A percentile compares a stretch with the other conserved stretches of the same genome.
phyloP scores from a whole-genome alignment of 169 alveolate species.

The Eimeria zaria region DNA sequence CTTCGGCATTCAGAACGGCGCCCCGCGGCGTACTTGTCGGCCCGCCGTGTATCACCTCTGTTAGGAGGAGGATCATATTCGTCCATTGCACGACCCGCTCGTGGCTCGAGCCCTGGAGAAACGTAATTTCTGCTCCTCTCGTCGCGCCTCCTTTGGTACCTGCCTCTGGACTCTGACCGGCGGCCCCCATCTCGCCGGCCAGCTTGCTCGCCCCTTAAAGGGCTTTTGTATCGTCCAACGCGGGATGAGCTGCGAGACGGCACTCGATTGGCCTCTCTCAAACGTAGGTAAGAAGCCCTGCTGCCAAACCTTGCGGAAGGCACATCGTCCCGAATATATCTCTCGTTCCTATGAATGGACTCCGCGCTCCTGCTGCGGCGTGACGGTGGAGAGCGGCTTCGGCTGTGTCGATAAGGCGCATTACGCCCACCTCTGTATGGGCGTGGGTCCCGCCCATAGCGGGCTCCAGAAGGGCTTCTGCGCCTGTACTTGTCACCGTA shows the following conservation, averaged over 20 bases:
- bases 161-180: constrained; percentile 39
- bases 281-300: constrained; percentile 47
- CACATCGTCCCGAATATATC: constrained; percentile 7
- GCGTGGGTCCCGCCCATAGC: constrained; percentile 53
- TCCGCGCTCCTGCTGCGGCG: constrained; percentile 72
- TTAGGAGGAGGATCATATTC: neutral
- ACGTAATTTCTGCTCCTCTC: neutral
- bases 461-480: constrained; percentile 60
- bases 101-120: neutral
- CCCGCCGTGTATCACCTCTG: constrained; percentile 12
- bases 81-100: neutral
- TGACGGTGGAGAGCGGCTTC: constrained; percentile 54
- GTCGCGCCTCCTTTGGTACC: constrained; percentile 65
- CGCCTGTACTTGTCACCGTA: constrained; percentile 58
- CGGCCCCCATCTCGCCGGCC: constrained; percentile 14
- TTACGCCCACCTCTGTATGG: constrained; percentile 21
- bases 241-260: constrained; percentile 69
- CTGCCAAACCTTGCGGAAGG: constrained; percentile 74
- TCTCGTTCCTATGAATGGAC: constrained; percentile 22
- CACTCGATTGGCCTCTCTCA: constrained; percentile 2
- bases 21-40: constrained; percentile 8
- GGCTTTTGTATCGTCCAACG: constrained; percentile 39
- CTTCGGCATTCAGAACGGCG: constrained; percentile 26
- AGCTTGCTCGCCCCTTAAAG: constrained; percentile 23
- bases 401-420: constrained; percentile 53